Conservation (phyloP, 129 eudicot species). For the Centella asiatica region DNA sequence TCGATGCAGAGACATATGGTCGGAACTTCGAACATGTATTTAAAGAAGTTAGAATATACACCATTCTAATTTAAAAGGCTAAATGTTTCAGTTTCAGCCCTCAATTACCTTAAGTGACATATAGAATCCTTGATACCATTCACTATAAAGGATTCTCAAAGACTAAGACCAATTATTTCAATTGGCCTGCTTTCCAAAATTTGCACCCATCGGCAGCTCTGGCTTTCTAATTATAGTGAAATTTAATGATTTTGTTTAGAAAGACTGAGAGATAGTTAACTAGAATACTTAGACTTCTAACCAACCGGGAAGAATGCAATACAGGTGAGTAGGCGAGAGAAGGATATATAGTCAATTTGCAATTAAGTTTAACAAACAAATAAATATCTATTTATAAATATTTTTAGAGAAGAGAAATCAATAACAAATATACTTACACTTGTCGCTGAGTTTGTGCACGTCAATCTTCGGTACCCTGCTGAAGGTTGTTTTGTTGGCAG, state of each 20-base stretch:
- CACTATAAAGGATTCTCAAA: background rate
- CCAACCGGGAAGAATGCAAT: background rate
- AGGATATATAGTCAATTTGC: background rate
- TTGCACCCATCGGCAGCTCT: background rate
- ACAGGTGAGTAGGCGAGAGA: background rate
- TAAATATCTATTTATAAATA: background rate
- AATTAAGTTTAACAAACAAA: background rate
- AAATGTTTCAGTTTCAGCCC: background rate
- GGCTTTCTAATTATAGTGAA: background rate
- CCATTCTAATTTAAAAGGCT: background rate
- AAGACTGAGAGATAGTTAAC: background rate
- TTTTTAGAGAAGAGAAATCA: background rate
- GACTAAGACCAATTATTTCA: background rate
- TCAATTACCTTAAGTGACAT: background rate
- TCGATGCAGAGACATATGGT: background rate
- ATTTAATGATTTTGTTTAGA: background rate
- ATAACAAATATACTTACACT: background rate
- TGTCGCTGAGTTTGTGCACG: background rate
- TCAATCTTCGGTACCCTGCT: constrained; percentile 1
- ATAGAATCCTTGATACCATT: background rate
- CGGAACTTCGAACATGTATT: no score
- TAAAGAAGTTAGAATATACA: no score
- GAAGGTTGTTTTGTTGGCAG: constrained; percentile 11
- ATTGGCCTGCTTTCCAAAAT: background rate
- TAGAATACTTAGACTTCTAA: background rate